phyloP scores from a whole-genome alignment of 2,329 filamentous ascomycete species.

The Lanzia echinophila region DNA sequence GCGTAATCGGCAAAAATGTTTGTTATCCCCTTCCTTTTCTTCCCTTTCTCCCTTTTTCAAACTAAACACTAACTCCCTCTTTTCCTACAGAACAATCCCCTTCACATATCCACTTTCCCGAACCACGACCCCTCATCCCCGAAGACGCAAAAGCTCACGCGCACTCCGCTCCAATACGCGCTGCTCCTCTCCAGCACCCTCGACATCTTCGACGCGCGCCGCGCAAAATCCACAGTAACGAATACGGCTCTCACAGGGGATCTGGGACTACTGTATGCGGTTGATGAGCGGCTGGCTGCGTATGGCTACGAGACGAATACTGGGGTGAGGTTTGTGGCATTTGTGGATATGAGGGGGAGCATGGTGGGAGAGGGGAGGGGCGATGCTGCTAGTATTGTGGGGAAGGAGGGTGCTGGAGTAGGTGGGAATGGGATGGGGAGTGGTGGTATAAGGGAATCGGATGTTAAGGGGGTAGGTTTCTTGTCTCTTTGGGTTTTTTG shows the following conservation, averaged over 20 bases:
- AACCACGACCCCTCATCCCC: constrained; percentile 66
- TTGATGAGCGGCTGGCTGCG: constrained; percentile 86
- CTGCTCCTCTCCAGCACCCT: constrained; percentile 87
- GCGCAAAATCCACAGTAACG: constrained; percentile 56
- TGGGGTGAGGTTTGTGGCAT: constrained; percentile 79
- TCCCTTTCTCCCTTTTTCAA: not conserved
- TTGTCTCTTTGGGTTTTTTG: constrained; percentile 3
- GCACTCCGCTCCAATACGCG: constrained; percentile 79
- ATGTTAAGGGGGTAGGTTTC: constrained; percentile 40
- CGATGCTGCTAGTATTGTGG: constrained; percentile 48
- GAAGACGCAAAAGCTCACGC: constrained; percentile 41
- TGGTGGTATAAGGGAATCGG: constrained; percentile 63
- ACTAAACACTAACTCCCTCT: not conserved
- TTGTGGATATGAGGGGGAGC: constrained; percentile 84
- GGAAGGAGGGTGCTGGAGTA: constrained; percentile 64
- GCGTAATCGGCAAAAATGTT: constrained; percentile 90
- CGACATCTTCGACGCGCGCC: constrained; percentile 85
- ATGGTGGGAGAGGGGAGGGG: constrained; percentile 12
- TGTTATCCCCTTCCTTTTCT: constrained; percentile 22
- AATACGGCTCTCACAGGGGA: constrained; percentile 63
- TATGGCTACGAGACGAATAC: constrained; percentile 98
- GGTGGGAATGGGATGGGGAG: constrained; percentile 43
- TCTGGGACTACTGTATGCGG: constrained; percentile 82
- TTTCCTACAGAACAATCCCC: constrained; percentile 73
- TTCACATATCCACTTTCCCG: constrained; percentile 87